Evolutionary conservation across 2,329 filamentous ascomycete species (phyloP), one percentile per base, ranked within the genome.

Genomic region (Cladosporium velox): DNA sequence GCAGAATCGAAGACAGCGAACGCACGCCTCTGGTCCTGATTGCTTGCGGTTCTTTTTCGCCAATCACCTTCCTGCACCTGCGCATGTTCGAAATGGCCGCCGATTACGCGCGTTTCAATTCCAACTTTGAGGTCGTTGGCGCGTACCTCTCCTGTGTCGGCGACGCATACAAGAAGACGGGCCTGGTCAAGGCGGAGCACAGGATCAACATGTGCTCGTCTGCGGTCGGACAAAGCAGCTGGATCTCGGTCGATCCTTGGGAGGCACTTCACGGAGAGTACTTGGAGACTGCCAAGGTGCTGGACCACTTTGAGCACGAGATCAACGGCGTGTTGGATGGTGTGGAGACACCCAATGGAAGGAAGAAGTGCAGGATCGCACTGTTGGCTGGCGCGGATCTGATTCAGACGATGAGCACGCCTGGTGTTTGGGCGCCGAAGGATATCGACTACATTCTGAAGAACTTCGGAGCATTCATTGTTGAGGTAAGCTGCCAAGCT

Each of bases 261-360:
- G 93, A 97, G 82, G 91, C 92, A n/a, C 83, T 90, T 72, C 88
- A 96, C 79, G 87, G 89, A 74, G 85, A 91, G 70, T 98, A 97
- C 76, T 89, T 92, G 68, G 92, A 93, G 18, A 98, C 94, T 0
- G 94, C 93, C 47, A 87, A 90, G 72, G 93, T 97, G 49, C 83
- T 97, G 59, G 92, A 96, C 75, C 94, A 97, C 79, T 95, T 97
- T 73, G 89, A 96, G 71, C 82, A 94, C 75, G 92, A 97, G 77
- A 91, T 97, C 76, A 97, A 97, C 76, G 85, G 87, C 28, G 86
- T 92, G 54, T 82, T 89, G 34, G 89, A 90, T 47, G 93, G 93
- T 7, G 87, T 95, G 34, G 85, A 91, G 72, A 86, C 85, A 57
- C 83, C 85, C 24, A 85, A 90, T 70, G 92, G 91, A 67, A 87